These are phyloP conservation scores for Durio zibethinus DNA, from an alignment of 345 rosid species.

Conservation along the genomic window DNA sequence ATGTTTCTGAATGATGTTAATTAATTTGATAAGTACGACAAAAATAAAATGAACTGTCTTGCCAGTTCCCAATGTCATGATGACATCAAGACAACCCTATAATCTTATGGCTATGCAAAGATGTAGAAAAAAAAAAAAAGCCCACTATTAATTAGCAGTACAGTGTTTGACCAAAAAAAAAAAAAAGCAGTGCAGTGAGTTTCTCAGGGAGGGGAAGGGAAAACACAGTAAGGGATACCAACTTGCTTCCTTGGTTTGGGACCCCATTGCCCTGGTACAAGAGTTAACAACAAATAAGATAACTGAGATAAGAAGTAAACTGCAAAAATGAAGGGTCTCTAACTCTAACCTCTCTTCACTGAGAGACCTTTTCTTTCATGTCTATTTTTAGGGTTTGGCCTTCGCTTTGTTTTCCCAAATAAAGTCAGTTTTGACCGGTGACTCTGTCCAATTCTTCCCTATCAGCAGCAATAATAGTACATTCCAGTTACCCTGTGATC, in stretches of 20 bases:
- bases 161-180: too few relatives aligned
- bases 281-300: not conserved
- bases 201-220: not conserved
- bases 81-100: conserved; percentile 28
- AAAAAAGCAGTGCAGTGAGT: too few relatives aligned
- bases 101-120: conserved; percentile 8
- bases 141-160: not conserved
- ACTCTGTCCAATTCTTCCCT: conserved; percentile 5
- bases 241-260: conserved; percentile 22
- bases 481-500: conserved; percentile 29
- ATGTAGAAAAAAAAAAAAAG: not conserved
- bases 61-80: conserved; percentile 30
- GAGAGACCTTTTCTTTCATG: not conserved
- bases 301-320: not conserved
- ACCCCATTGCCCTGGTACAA: conserved; percentile 13
- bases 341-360: not conserved
- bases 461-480: conserved; percentile 26
- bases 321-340: conserved; percentile 14
- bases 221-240: conserved; percentile 9
- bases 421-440: conserved; percentile 26
- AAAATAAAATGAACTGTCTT: not conserved
- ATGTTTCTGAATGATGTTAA: not conserved
- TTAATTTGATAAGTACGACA: conserved; percentile 3
- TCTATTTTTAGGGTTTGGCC: conserved; percentile 13
- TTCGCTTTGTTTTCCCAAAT: conserved; percentile 21